These are phyloP conservation scores for Gigaspora rosea DNA, from an alignment of 192 early-diverging fungal genomes.

Conservation along the genomic window DNA sequence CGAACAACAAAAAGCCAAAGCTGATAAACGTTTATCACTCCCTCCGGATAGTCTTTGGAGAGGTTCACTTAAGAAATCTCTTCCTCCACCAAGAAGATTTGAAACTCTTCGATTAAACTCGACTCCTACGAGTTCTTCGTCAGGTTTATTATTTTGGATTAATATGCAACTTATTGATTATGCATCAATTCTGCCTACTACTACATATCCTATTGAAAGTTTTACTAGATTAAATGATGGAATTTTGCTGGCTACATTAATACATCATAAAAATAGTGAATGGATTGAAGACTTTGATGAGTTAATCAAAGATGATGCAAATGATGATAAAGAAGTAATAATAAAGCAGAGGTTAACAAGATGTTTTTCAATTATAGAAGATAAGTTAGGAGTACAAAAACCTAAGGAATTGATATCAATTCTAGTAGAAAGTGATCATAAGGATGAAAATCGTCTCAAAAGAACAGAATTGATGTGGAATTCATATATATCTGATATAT, in stretches of 20 bases:
- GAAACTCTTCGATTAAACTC: conserved; percentile 23
- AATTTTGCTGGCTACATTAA: conserved; percentile 15
- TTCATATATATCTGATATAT: conserved; percentile 27
- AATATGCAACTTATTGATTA: conserved; percentile 30
- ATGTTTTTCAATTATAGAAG: conserved; percentile 18
- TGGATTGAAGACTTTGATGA: conserved; percentile 30
- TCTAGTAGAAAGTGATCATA: conserved; percentile 21
- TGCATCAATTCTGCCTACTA: conserved; percentile 1
- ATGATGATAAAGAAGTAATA: neutral
- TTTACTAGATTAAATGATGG: conserved; percentile 31
- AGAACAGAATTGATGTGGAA: conserved; percentile 8
- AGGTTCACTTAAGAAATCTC: neutral
- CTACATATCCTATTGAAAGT: conserved; percentile 22
- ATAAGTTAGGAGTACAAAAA: neutral
- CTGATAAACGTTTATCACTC: conserved; percentile 6
- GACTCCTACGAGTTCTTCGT: conserved; percentile 8
- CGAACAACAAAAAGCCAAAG: neutral
- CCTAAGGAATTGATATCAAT: conserved; percentile 8
- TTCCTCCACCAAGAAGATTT: conserved; percentile 4
- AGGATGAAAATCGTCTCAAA: neutral
- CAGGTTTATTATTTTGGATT: conserved; percentile 27
- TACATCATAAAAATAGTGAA: conserved; percentile 24
- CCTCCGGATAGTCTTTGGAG: neutral
- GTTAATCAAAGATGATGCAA: neutral
- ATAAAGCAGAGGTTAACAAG: conserved; percentile 22